Conservation (phyloP, 148 eudicot species). For the Rhododendron ferrugineum region DNA sequence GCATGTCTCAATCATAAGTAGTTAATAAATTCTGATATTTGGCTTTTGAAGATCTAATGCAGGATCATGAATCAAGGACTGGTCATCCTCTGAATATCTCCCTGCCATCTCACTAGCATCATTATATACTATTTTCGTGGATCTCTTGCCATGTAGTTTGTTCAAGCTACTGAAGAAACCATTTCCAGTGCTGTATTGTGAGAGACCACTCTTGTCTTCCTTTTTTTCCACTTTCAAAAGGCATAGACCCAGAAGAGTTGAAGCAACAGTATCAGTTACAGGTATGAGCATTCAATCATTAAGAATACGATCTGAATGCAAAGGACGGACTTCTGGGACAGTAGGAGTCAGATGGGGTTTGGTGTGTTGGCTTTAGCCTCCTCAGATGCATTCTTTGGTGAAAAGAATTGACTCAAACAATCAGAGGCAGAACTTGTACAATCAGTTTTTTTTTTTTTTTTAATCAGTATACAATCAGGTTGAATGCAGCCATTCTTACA, state of each 20-base stretch:
- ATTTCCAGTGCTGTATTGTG: background rate
- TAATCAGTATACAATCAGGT: background rate
- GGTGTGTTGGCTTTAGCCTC: background rate
- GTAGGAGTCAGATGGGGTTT: background rate
- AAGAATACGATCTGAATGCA: background rate
- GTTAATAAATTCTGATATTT: background rate
- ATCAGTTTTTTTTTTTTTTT: background rate
- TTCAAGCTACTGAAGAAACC: background rate
- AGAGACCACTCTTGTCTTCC: background rate
- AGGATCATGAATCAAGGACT: constrained; percentile 5
- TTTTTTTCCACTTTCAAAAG: background rate
- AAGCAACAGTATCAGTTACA: background rate
- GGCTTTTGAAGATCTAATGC: constrained; percentile 1
- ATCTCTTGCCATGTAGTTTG: background rate
- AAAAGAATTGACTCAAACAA: background rate
- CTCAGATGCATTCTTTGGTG: background rate
- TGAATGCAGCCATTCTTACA: background rate
- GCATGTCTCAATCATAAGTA: background rate
- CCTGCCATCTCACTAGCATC: background rate
- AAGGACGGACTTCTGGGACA: background rate
- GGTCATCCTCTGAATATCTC: background rate
- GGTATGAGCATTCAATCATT: background rate
- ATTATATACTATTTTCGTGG: background rate
- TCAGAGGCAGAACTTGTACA: background rate
- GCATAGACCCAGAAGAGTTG: background rate